Percentiles rank a stretch among this genome's conserved stretches.
These are phyloP conservation scores for Candida dubliniensis DNA, from an alignment of 1,139 yeast species.

Conservation along the genomic window DNA sequence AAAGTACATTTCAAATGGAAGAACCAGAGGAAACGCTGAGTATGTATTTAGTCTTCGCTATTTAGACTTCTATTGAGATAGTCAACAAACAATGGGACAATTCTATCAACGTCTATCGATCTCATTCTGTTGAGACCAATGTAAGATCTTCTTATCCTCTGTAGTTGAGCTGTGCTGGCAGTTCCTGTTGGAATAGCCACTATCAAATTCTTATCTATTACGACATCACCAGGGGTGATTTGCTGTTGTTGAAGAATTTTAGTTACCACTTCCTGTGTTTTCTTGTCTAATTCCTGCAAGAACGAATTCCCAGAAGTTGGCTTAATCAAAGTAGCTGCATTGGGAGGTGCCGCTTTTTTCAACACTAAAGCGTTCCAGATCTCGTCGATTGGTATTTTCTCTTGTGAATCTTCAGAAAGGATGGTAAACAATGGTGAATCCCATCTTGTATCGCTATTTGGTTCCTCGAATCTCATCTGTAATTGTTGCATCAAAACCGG, in stretches of 20 bases:
- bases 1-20: slow-evolving; percentile 81
- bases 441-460: slow-evolving; percentile 85
- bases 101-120: slow-evolving; percentile 64
- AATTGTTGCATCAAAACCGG: slow-evolving; percentile 64
- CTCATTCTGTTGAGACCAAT: slow-evolving; percentile 78
- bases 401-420: slow-evolving; percentile 50
- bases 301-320: slow-evolving; percentile 75
- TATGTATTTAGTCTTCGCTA: slow-evolving; percentile 19
- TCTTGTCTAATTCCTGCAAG: slow-evolving; percentile 73
- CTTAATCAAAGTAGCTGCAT: slow-evolving; percentile 72
- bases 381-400: slow-evolving; percentile 58
- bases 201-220: slow-evolving; percentile 37
- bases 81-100: slow-evolving; percentile 70
- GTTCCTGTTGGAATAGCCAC: slow-evolving; percentile 65
- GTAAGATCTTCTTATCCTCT: slow-evolving; percentile 80
- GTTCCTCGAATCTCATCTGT: slow-evolving; percentile 90
- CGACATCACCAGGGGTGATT: slow-evolving; percentile 52
- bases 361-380: slow-evolving; percentile 72
- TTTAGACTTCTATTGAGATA: slow-evolving; percentile 60
- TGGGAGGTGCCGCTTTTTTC: slow-evolving; percentile 66
- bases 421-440: slow-evolving; percentile 86
- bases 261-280: slow-evolving; percentile 63
- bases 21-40: slow-evolving; percentile 70
- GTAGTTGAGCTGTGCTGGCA: slow-evolving; percentile 75
- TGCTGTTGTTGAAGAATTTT: slow-evolving; percentile 63